These are phyloP conservation scores for Usnea hakonensis DNA, from an alignment of 495 filamentous ascomycete genomes.

Conservation along the genomic window DNA sequence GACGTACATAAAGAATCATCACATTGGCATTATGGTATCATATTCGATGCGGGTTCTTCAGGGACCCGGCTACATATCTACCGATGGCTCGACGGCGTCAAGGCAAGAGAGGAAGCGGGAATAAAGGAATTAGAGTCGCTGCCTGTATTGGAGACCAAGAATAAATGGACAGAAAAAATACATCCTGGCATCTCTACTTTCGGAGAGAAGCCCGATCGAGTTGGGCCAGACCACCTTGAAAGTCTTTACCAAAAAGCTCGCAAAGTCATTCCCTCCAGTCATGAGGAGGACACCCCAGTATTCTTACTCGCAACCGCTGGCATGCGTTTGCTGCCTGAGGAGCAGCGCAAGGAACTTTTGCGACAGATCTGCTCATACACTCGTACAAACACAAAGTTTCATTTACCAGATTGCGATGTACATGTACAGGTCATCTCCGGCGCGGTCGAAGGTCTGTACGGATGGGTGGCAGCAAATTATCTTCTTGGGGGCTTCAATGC, in stretches of 20 bases:
- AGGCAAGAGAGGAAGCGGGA: constrained; percentile 55
- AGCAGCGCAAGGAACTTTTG: constrained; percentile 62
- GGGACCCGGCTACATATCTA: constrained; percentile 93
- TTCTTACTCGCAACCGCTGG: constrained; percentile 97
- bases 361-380: constrained; percentile 78
- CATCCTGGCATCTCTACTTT: constrained; percentile 89
- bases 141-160: constrained; percentile 72
- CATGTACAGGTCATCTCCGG: constrained; percentile 95
- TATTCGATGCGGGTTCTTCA: constrained; percentile 64
- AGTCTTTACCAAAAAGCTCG: constrained; percentile 75
- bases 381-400: constrained; percentile 68
- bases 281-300: constrained; percentile 76
- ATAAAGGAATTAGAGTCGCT: constrained; percentile 56
- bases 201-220: constrained; percentile 61
- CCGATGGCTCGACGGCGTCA: constrained; percentile 71
- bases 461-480: constrained; percentile 99
- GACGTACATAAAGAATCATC: constrained; percentile 2
- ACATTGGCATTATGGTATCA: constrained; percentile 52
- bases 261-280: constrained; percentile 67
- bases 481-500: constrained; percentile 85
- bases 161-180: constrained; percentile 89
- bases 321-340: constrained; percentile 77
- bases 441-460: constrained; percentile 95
- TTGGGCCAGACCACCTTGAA: constrained; percentile 76
- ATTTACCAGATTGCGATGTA: constrained; percentile 77